phyloP scores from a whole-genome alignment of 1,284 basidiomycete genomes.

The Heterobasidion annosum region DNA sequence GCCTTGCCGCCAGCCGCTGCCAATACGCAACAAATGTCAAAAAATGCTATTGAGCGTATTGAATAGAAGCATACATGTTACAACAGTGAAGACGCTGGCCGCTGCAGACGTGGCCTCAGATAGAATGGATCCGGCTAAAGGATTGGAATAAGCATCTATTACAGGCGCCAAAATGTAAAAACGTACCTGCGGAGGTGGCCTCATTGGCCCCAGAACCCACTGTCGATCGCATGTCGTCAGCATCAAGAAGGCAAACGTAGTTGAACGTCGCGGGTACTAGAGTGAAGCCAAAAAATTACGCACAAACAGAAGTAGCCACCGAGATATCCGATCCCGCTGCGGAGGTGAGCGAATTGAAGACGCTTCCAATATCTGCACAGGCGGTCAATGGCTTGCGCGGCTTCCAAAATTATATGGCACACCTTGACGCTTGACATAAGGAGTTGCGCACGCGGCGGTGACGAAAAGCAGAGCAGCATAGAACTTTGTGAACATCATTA shows the following conservation, averaged over 20 bases:
- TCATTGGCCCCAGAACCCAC: conserved; percentile 12
- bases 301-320: not conserved
- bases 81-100: conserved; percentile 27
- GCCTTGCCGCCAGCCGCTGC: conserved; percentile 33
- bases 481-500: not conserved
- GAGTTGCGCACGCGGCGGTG: not conserved
- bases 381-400: not conserved
- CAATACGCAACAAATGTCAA: not conserved
- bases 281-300: not conserved
- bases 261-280: not conserved
- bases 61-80: conserved; percentile 37
- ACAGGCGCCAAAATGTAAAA: not conserved
- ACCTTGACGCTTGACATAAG: not conserved
- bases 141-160: not conserved
- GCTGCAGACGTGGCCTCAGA: conserved; percentile 22
- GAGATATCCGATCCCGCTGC: not conserved
- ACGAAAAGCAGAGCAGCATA: not conserved
- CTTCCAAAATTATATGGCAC: not conserved
- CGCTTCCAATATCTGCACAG: not conserved
- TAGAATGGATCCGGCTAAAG: conserved; percentile 8
- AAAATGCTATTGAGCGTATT: not conserved
- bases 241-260: not conserved
- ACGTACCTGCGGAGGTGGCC: conserved; percentile 14
- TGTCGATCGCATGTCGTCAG: not conserved
- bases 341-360: not conserved